These are phyloP conservation scores for Esteya vermicola DNA, from an alignment of 2,329 filamentous ascomycete genomes.

Conservation along the genomic window DNA sequence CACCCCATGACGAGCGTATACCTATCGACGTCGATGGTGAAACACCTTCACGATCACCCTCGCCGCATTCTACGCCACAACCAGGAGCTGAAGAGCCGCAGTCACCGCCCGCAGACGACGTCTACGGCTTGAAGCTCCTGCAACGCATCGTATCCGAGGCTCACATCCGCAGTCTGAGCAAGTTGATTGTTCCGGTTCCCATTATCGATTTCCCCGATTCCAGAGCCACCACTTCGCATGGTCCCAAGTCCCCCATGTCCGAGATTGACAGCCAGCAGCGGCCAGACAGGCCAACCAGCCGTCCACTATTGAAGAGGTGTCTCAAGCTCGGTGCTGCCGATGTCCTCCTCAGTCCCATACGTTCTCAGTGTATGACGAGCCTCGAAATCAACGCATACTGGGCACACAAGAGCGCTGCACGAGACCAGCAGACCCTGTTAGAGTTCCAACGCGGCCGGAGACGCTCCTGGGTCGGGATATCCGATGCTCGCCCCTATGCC, in stretches of 20 bases:
- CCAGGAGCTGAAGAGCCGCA: conserved; percentile 19
- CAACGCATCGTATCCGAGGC: conserved; percentile 44
- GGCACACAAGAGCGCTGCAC: conserved; percentile 60
- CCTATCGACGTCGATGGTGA: conserved; percentile 15
- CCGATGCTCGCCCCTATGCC: conserved; percentile 73
- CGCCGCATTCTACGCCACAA: conserved; percentile 30
- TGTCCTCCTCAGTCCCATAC: conserved; percentile 68
- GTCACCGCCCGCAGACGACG: conserved; percentile 26
- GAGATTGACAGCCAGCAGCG: conserved; percentile 5
- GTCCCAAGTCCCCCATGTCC: too few species aligned
- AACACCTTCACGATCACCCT: conserved; percentile 21
- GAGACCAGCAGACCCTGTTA: conserved; percentile 57
- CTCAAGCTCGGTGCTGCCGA: conserved; percentile 79
- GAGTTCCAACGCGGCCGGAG: conserved; percentile 65
- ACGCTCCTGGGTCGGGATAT: conserved; percentile 80
- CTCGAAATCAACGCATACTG: conserved; percentile 75
- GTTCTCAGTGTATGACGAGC: conserved; percentile 56
- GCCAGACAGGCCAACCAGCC: conserved; percentile 19
- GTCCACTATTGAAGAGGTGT: conserved; percentile 48
- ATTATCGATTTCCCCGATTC: conserved; percentile 28
- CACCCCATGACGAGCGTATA: conserved; percentile 33
- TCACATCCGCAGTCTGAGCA: conserved; percentile 39
- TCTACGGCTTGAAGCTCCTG: conserved; percentile 40
- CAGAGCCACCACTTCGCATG: background rate
- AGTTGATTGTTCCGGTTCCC: conserved; percentile 41